These are phyloP conservation scores for Microdochium paspali DNA, from an alignment of 2,329 filamentous ascomycete species.

Conservation along the genomic window DNA sequence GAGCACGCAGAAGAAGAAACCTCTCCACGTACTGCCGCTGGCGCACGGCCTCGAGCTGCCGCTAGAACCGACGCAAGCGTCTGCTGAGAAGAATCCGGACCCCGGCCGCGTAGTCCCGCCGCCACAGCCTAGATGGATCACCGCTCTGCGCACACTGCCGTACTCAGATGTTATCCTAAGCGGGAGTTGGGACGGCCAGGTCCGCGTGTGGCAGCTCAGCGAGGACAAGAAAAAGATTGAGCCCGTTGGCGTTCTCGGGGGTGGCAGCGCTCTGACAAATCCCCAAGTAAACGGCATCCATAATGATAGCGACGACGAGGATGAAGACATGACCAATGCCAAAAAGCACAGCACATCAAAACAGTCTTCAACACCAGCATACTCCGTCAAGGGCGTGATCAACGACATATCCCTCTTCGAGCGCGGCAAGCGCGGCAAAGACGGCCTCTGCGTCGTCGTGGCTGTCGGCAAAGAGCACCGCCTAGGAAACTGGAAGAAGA, in stretches of 20 bases:
- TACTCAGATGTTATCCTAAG: slow-evolving; percentile 86
- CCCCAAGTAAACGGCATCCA: slow-evolving; percentile 8
- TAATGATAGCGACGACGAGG: slow-evolving; percentile 6
- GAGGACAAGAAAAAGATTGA: slow-evolving; percentile 76
- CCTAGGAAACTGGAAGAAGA: slow-evolving; percentile 70
- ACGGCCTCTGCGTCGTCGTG: slow-evolving; percentile 76
- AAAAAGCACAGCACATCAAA: slow-evolving; percentile 6
- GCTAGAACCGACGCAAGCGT: slow-evolving; percentile 57
- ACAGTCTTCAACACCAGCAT: slow-evolving; percentile 2
- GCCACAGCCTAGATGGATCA: slow-evolving; percentile 78
- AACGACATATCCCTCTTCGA: slow-evolving; percentile 88
- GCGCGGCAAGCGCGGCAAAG: slow-evolving; percentile 64
- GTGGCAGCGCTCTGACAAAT: no score
- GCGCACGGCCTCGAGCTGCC: slow-evolving; percentile 80
- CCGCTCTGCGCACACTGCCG: slow-evolving; percentile 74
- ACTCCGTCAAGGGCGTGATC: slow-evolving; percentile 60
- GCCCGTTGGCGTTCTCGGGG: slow-evolving; percentile 57
- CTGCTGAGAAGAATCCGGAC: slow-evolving; percentile 59
- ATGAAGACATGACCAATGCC: slow-evolving; percentile 6
- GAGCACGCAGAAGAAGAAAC: slow-evolving; percentile 91
- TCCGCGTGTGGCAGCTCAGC: slow-evolving; percentile 77
- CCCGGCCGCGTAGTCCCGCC: slow-evolving; percentile 44
- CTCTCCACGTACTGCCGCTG: slow-evolving; percentile 66
- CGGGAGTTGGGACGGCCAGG: slow-evolving; percentile 87
- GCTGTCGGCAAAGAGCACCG: slow-evolving; percentile 81